Conservation (phyloP, 805 yeast species). For the Starmerella vaccinii region DNA sequence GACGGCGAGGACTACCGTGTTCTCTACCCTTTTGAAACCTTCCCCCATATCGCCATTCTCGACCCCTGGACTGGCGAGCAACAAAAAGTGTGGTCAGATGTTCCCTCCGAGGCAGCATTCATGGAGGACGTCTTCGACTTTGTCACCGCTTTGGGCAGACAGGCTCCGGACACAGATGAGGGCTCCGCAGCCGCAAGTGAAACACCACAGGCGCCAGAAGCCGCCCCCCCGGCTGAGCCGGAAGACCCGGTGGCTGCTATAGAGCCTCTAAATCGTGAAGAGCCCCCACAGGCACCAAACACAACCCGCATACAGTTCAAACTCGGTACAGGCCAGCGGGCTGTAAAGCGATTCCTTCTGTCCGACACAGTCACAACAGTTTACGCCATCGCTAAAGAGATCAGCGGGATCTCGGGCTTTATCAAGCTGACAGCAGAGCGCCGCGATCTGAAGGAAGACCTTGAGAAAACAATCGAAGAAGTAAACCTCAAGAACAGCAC, state of each 20-base stretch:
- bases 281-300: slow-evolving; percentile 50
- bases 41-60: slow-evolving; percentile 82
- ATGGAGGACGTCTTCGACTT: slow-evolving; percentile 60
- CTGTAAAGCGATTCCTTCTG: slow-evolving; percentile 56
- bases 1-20: slow-evolving; percentile 62
- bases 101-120: slow-evolving; percentile 53
- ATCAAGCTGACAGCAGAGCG: slow-evolving; percentile 46
- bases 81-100: slow-evolving; percentile 59
- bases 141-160: slow-evolving; percentile 29
- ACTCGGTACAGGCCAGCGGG: slow-evolving; percentile 73
- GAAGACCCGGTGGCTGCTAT: slow-evolving; percentile 38
- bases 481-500: slow-evolving; percentile 80
- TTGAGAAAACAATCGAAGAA: slow-evolving; percentile 52
- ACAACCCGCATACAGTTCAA: slow-evolving; percentile 74
- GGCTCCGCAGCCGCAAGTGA: not conserved
- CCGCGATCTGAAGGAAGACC: slow-evolving; percentile 43
- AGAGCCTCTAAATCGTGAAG: slow-evolving; percentile 43
- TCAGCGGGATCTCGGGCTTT: slow-evolving; percentile 30
- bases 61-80: slow-evolving; percentile 97
- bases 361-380: slow-evolving; percentile 49
- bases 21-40: slow-evolving; percentile 56
- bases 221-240: not conserved
- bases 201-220: not conserved
- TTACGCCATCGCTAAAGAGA: slow-evolving; percentile 57
- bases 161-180: not conserved